phyloP scores from a whole-genome alignment of 1,284 basidiomycete species.

The Sanghuangporus sanghuang region DNA sequence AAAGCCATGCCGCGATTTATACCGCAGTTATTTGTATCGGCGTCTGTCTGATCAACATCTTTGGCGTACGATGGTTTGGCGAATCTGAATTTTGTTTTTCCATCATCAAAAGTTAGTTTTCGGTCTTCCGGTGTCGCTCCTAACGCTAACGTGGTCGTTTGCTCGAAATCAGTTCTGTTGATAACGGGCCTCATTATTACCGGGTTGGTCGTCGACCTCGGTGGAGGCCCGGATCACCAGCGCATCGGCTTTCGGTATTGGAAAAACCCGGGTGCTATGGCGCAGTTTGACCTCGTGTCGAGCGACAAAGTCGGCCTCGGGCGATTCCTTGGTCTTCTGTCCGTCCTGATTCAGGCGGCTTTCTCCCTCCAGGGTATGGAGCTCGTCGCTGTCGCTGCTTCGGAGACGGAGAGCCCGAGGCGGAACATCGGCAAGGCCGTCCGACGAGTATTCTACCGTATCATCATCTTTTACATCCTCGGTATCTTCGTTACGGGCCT shows the following conservation, averaged over 20 bases:
- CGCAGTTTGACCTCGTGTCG: slow-evolving; percentile 37
- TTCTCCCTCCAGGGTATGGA: slow-evolving; percentile 86
- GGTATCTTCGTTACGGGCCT: slow-evolving; percentile 75
- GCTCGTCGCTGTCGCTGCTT: slow-evolving; percentile 73
- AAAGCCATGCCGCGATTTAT: slow-evolving; percentile 51
- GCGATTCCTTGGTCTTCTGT: slow-evolving; percentile 64
- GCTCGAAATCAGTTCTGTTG: slow-evolving; percentile 38
- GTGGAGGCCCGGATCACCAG: slow-evolving; percentile 56
- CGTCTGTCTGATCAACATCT: slow-evolving; percentile 67
- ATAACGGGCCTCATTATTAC: slow-evolving; percentile 58
- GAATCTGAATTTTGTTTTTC: slow-evolving; percentile 66
- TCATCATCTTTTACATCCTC: slow-evolving; percentile 68
- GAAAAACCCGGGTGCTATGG: slow-evolving; percentile 64
- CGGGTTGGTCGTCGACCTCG: slow-evolving; percentile 66
- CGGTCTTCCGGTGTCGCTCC: not conserved
- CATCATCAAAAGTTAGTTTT: slow-evolving; percentile 49
- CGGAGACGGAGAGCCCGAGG: slow-evolving; percentile 70
- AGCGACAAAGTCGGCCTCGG: slow-evolving; percentile 39
- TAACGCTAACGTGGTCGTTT: not conserved
- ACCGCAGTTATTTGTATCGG: slow-evolving; percentile 56
- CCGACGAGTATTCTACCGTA: slow-evolving; percentile 74
- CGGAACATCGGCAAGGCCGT: slow-evolving; percentile 79
- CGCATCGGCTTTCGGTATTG: slow-evolving; percentile 68
- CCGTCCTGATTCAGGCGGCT: slow-evolving; percentile 69
- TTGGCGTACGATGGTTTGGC: slow-evolving; percentile 69